A percentile compares a stretch with the other conserved stretches of the same genome.
phyloP scores from a whole-genome alignment of 2,329 filamentous ascomycete species.

The Colletotrichum incanum region DNA sequence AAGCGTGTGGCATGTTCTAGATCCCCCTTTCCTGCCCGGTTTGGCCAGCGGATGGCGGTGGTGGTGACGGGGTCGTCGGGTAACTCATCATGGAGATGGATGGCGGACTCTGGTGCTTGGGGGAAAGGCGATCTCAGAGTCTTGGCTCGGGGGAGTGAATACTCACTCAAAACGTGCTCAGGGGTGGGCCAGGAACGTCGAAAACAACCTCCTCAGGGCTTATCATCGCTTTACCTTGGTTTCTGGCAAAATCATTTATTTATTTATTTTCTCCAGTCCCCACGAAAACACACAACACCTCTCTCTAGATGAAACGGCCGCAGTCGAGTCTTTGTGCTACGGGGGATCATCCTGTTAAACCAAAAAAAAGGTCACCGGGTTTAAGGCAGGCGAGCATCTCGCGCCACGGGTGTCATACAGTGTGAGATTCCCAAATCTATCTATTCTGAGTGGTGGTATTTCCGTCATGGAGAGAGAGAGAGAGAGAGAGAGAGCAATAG shows the following conservation, averaged over 20 bases:
- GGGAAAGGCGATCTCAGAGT: too few species aligned
- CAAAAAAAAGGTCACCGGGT: neutral
- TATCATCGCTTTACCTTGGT: neutral
- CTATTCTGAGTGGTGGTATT: constrained; percentile 34
- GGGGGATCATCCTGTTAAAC: neutral
- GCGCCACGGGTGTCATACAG: constrained; percentile 7
- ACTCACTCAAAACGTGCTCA: neutral
- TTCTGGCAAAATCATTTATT: neutral
- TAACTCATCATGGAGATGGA: neutral
- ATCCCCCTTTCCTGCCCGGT: neutral
- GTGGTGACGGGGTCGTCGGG: neutral
- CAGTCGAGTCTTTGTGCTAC: neutral
- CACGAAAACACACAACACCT: neutral
- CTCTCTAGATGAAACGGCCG: constrained; percentile 28
- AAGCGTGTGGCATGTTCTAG: constrained; percentile 1
- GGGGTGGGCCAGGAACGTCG: neutral
- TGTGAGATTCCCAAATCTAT: constrained; percentile 23
- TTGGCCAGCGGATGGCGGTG: neutral
- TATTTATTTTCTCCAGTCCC: neutral
- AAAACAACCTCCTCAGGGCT: neutral
- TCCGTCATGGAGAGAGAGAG: constrained; percentile 9
- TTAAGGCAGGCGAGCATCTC: neutral
- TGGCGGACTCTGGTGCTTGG: too few species aligned
- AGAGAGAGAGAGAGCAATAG: neutral
- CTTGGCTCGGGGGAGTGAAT: neutral